Base-by-base conservation (phyloP, 1,139 yeast genomes). In the Protomyces arabidopsidicola region DNA sequence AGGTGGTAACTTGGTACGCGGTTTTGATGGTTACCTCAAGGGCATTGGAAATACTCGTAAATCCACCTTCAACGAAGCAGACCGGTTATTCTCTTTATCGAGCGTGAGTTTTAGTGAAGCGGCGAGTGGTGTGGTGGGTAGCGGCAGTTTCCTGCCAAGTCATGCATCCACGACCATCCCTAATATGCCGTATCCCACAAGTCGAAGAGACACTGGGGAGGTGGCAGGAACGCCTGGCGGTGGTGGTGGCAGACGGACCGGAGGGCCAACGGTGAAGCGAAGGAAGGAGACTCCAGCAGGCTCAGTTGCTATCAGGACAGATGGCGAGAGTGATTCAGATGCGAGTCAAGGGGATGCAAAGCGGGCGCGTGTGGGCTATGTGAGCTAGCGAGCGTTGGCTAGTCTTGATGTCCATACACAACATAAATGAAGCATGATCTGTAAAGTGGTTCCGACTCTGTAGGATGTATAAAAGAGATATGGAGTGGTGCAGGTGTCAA, bases 1-100 rank as follows among this genome's bases (percentile, higher is more conserved):
- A 36, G 83, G 84, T 65, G 97, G 96, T 0, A 90, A 90, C 72
- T 86, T 93, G 39, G 88, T 90, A 39, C 87, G 87, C 69, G 98
- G 98, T 0, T 91, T 90, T 72, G 97, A 91, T 65, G 87, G 84
- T 70, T 88, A 88, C 72, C 79, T 86, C 62, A 88, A 88, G 72
- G 70, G 72, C 35, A 67, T 70, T 20, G 70, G 73, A 31, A 52
- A 61, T 45, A 69, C 55, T 63, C 59, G 67, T 67, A 80, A 84
- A 69, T 77, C 82, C 18, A 79, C 79, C 8, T 84, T 86, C 72
- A 82, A 84, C 0, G 96, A 90, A 68, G 88, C 87, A 52, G 98
- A 91, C 71, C 84, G 96, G 58, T 82, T 91, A 6, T 91, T 91
- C 76, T 87, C 95, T 53, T 76, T 89, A 72, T 86, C 95, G 66